Conservation (phyloP, 768 basidiomycete genomes). For the Suillus sp. region DNA sequence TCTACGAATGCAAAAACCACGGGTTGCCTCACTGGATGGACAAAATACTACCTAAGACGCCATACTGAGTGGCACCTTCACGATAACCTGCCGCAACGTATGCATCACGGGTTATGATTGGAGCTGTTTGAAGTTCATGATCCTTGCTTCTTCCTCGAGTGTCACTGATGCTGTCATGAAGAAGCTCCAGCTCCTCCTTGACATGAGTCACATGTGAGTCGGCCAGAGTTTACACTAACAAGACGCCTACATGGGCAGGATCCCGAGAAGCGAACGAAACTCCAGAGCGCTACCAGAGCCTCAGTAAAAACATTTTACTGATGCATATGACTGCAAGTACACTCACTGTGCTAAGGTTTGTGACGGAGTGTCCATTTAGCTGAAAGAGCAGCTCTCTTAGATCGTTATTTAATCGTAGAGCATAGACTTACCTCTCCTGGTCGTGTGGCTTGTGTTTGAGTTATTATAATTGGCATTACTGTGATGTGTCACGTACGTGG, state of each 20-base stretch:
- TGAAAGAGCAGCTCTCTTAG: background rate
- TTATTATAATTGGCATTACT: background rate
- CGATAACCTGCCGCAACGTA: slow-evolving; percentile 37
- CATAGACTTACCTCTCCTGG: background rate
- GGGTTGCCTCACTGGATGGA: slow-evolving; percentile 43
- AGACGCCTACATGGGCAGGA: slow-evolving; percentile 25
- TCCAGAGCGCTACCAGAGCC: background rate
- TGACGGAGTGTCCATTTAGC: background rate
- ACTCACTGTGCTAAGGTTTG: background rate
- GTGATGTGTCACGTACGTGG: background rate
- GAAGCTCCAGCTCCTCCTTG: slow-evolving; percentile 36
- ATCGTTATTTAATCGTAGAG: background rate
- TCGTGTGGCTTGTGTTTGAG: background rate
- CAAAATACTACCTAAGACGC: slow-evolving; percentile 55
- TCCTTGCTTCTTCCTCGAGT: slow-evolving; percentile 30
- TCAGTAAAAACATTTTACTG: background rate
- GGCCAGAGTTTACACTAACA: background rate
- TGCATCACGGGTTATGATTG: slow-evolving; percentile 55
- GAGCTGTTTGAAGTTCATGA: slow-evolving; percentile 45
- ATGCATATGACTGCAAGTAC: too few species aligned
- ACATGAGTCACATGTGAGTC: slow-evolving; percentile 1
- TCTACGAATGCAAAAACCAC: background rate
- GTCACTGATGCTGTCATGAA: slow-evolving; percentile 28
- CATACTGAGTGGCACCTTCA: slow-evolving; percentile 54
- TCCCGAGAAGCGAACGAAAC: background rate